Evolutionary conservation across 2,329 filamentous ascomycete species (phyloP).

Genomic region (Beauveria varroae): DNA sequence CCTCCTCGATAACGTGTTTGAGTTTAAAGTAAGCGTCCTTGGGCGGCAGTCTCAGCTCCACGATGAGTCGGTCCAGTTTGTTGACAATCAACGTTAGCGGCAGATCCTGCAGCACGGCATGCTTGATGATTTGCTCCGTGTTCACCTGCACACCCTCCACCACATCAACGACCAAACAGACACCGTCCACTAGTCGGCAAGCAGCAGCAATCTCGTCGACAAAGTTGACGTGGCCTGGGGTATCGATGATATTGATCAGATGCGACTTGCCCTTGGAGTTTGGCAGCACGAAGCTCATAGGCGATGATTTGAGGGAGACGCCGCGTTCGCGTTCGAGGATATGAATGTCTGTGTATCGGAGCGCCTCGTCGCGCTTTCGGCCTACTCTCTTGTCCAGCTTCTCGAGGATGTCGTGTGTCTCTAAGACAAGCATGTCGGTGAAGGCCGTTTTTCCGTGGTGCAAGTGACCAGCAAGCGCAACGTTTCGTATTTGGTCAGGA

Average conservation of each 20-base stretch:
- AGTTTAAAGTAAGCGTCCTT: conserved; percentile 98
- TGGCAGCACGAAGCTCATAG: conserved; percentile 88
- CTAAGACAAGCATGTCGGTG: conserved; percentile 95
- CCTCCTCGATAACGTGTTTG: conserved; percentile 96
- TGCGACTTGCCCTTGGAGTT: conserved; percentile 90
- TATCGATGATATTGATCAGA: conserved; percentile 90
- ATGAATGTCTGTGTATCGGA: conserved; percentile 92
- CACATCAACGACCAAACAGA: conserved; percentile 90
- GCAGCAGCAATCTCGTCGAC: conserved; percentile 92
- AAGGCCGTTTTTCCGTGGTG: conserved; percentile 98
- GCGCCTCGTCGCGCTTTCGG: conserved; percentile 75
- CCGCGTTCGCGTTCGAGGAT: conserved; percentile 83
- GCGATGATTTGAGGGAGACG: conserved; percentile 83
- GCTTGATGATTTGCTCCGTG: conserved; percentile 94
- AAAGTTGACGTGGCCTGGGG: conserved; percentile 96
- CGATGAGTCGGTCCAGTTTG: conserved; percentile 92
- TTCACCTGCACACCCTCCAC: conserved; percentile 99
- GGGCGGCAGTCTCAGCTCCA: conserved; percentile 89
- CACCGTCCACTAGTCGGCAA: conserved; percentile 79
- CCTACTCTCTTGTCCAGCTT: conserved; percentile 75
- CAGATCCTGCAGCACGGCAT: conserved; percentile 83
- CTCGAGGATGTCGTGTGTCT: conserved; percentile 83
- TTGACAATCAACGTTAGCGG: conserved; percentile 89
- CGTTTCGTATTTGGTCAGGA: conserved; percentile 86
- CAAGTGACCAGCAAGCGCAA: conserved; percentile 84